A percentile compares a stretch with the other conserved stretches of the same genome.
These are phyloP conservation scores for Mycena pura DNA, from an alignment of 768 basidiomycete species.

Conservation along the genomic window DNA sequence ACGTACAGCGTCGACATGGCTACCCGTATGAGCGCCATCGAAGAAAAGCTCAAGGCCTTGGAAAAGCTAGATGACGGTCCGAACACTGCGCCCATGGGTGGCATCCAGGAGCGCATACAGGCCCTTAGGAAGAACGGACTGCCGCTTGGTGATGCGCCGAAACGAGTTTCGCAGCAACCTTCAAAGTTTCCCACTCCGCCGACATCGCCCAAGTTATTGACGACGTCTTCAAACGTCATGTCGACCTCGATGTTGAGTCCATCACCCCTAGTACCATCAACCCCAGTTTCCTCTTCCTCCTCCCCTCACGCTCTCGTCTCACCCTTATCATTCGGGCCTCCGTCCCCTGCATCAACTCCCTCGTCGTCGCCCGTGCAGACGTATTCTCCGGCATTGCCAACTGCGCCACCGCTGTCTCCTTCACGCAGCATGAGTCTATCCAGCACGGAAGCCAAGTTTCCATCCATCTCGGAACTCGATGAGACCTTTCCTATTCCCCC, in stretches of 20 bases:
- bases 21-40: slow-evolving; percentile 45
- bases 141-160: slow-evolving; percentile 58
- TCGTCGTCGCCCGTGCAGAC: slow-evolving; percentile 54
- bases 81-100: slow-evolving; percentile 58
- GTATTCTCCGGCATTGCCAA: slow-evolving; percentile 9
- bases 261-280: slow-evolving; percentile 37
- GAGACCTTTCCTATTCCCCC: slow-evolving; percentile 60
- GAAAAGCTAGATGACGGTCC: slow-evolving; percentile 49
- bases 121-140: slow-evolving; percentile 73
- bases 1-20: slow-evolving; percentile 48
- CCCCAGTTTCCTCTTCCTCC: slow-evolving; percentile 43
- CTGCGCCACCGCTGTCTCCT: slow-evolving; percentile 4
- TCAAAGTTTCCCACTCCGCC: slow-evolving; percentile 50
- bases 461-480: slow-evolving; percentile 79
- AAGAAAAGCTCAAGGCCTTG: slow-evolving; percentile 54
- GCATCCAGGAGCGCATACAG: slow-evolving; percentile 83
- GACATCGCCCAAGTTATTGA: slow-evolving; percentile 45
- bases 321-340: slow-evolving; percentile 74
- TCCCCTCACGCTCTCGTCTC: slow-evolving; percentile 74
- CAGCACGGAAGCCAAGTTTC: slow-evolving; percentile 51
- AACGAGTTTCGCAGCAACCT: slow-evolving; percentile 64
- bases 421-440: slow-evolving; percentile 19
- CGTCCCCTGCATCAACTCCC: slow-evolving; percentile 75
- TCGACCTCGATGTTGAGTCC: slow-evolving; percentile 35
- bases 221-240: slow-evolving; percentile 38